Evolutionary conservation across 2,329 filamentous ascomycete species (phyloP), one percentile per base, ranked within the genome.

Genomic region (Hymenoscyphus linearis): DNA sequence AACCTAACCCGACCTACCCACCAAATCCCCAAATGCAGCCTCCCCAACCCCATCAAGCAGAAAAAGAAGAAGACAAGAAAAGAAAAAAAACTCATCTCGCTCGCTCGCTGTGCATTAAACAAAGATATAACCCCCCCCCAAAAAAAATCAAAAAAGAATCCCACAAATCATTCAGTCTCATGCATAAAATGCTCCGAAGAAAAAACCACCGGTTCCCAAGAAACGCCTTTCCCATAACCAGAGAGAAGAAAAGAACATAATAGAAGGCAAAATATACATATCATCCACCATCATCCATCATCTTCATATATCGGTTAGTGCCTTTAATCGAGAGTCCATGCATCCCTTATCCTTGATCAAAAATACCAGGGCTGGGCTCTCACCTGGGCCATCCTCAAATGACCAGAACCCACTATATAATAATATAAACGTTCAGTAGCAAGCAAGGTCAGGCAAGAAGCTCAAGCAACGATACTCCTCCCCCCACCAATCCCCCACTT

Each of bases 401-500:
- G 40, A n/a, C 4, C 40, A 22, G n/a, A 44, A 18, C 18, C 18
- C 40, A 22, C 7, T 44, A 9, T 14, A 2, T n/a, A n/a, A 16
- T 14, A 14, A 3, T 3, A 18, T 31, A 31, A 31, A 31, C 1
- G 9, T 31, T 4, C 27, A 5, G 27, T 31, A 31, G 27, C 27
- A 31, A 31, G 2, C 5, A 31, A 31, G 27, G 27, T 31, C 27
- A 31, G 2, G 14, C 6, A 37, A 37, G n/a, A 53, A 14, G 52
- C 1, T 62, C 55, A 69, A 55, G 69, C 67, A 65, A 69, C 67
- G 53, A 71, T 62, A 47, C 65, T 67, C 59, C 65, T 66, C 9
- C 64, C 66, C 2, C 67, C 66, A 13, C 68, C 65, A 50, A 67
- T 69, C 5, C 69, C 68, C 70, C 70, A 72, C 34, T 66, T 69